These are phyloP conservation scores for Backusella psychrophila DNA, from an alignment of 192 early-diverging fungal species.

Conservation along the genomic window DNA sequence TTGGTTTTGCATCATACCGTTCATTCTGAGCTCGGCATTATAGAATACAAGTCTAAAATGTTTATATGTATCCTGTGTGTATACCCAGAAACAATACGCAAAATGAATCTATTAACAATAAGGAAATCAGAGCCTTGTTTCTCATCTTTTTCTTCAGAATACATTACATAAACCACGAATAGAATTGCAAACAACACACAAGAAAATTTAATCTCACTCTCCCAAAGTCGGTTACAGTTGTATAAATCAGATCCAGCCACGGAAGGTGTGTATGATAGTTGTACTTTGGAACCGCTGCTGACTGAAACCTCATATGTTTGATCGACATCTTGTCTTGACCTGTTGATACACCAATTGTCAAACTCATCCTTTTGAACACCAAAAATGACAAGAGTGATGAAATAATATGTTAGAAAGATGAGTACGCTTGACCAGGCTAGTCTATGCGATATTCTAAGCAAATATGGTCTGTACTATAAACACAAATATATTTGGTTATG, in stretches of 20 bases:
- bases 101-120: conserved; percentile 11
- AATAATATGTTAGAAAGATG: conserved; percentile 21
- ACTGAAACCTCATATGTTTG: not conserved
- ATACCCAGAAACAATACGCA: conserved; percentile 20
- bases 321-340: conserved; percentile 3
- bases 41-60: not conserved
- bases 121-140: not conserved
- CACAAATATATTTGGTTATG: not conserved
- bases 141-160: not conserved
- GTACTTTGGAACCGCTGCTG: conserved; percentile 6
- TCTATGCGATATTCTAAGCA: conserved; percentile 5
- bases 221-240: conserved; percentile 33
- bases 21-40: not conserved
- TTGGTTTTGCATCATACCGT: not conserved
- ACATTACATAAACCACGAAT: conserved; percentile 26
- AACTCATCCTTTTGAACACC: conserved; percentile 20
- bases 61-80: conserved; percentile 8
- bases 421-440: conserved; percentile 22
- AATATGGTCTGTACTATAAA: conserved; percentile 19
- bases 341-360: conserved; percentile 24
- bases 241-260: conserved; percentile 18
- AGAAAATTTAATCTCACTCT: conserved; percentile 34
- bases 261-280: not conserved
- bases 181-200: conserved; percentile 21
- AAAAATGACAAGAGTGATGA: conserved; percentile 33